A percentile compares a stretch with the other conserved stretches of the same genome.
Conservation (phyloP, 2,329 filamentous ascomycete genomes). For the Botrytis elliptica region DNA sequence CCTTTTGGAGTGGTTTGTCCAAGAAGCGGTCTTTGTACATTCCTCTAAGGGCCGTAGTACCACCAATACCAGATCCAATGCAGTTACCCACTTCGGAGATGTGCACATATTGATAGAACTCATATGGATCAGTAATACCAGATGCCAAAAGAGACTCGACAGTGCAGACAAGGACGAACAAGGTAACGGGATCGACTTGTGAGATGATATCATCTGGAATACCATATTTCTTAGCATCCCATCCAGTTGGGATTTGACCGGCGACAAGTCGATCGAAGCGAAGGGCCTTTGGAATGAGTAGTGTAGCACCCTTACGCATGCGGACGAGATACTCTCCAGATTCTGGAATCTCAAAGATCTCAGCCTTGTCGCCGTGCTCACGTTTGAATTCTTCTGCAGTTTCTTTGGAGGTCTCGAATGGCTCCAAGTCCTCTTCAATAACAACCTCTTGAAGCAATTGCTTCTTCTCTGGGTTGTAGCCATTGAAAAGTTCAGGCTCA, state of each 20-base stretch:
- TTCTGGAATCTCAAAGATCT: conserved; percentile 92
- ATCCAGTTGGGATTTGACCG: conserved; percentile 94
- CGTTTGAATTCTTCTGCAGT: conserved; percentile 96
- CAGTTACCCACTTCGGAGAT: conserved; percentile 98
- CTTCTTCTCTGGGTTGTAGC: conserved; percentile 98
- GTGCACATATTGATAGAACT: conserved; percentile 99
- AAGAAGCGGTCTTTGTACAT: conserved; percentile 99
- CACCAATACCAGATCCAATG: conserved; percentile 97
- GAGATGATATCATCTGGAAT: conserved; percentile 96
- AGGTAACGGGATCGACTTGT: conserved; percentile 93
- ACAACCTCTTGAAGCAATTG: conserved; percentile 97
- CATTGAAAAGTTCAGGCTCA: conserved; percentile 93
- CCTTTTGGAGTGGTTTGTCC: conserved; percentile 96
- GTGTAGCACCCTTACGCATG: conserved; percentile 89
- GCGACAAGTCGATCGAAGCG: conserved; percentile 96
- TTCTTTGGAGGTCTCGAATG: conserved; percentile 96
- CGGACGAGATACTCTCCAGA: conserved; percentile 93
- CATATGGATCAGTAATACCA: conserved; percentile 97
- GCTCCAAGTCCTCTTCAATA: conserved; percentile 94
- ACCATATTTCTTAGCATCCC: conserved; percentile 95
- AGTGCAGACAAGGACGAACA: conserved; percentile 92
- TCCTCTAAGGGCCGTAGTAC: conserved; percentile 83
- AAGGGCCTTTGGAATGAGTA: conserved; percentile 95
- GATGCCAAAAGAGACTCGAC: conserved; percentile 86
- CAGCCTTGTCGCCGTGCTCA: conserved; percentile 95